Conservation (phyloP, 345 rosid species). For the Hibiscus mutabilis region DNA sequence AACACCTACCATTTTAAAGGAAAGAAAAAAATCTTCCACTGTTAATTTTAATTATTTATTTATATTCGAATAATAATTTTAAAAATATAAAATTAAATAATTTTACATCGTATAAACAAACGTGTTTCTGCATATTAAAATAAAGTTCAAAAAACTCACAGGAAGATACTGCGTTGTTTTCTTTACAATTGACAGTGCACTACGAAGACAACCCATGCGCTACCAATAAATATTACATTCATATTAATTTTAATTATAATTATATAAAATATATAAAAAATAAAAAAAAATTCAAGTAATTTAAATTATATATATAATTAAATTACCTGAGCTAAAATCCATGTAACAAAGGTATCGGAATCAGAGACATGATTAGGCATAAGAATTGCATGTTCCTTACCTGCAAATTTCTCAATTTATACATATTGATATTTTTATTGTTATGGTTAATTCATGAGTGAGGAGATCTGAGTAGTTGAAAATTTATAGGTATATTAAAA, state of each 20-base stretch:
- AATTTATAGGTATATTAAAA: too few species aligned
- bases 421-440: too few species aligned
- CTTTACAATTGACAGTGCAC: neutral
- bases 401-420: neutral
- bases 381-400: slow-evolving; percentile 6
- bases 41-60: too few species aligned
- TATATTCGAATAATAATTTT: too few species aligned
- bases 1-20: neutral
- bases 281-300: neutral
- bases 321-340: neutral
- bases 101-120: too few species aligned
- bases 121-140: neutral
- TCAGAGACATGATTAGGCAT: slow-evolving; percentile 9
- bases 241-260: neutral
- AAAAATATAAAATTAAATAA: too few species aligned
- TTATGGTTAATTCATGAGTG: too few species aligned
- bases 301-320: neutral
- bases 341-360: neutral
- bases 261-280: neutral
- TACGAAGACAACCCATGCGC: slow-evolving; percentile 1
- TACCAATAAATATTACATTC: neutral
- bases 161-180: neutral
- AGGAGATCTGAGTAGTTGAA: too few species aligned
- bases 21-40: too few species aligned
- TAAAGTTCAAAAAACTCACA: neutral